phyloP scores from a whole-genome alignment of 257 asterid species.

The Vinca minor region DNA sequence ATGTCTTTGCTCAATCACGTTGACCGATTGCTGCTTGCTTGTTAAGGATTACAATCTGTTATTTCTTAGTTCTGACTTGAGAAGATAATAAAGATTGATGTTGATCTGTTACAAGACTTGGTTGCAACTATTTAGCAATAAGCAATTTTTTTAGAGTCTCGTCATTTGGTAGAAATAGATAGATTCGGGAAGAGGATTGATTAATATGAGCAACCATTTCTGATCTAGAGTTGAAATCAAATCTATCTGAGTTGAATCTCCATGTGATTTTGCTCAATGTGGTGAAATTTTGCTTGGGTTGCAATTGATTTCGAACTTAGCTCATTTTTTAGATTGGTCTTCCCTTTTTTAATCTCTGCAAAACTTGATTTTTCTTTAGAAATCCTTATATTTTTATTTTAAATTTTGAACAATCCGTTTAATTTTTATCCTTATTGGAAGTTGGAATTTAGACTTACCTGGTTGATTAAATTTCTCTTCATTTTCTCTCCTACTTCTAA shows the following conservation, averaged over 20 bases:
- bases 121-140: neutral
- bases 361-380: neutral
- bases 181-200: neutral
- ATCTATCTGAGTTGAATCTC: neutral
- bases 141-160: neutral
- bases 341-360: neutral
- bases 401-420: neutral
- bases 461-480: neutral
- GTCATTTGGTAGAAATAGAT: neutral
- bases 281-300: neutral
- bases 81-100: neutral
- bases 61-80: neutral
- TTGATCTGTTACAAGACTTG: neutral
- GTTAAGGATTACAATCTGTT: neutral
- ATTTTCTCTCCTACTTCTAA: neutral
- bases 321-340: neutral
- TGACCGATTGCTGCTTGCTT: neutral
- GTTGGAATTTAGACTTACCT: neutral
- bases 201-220: neutral
- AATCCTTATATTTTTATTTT: neutral
- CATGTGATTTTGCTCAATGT: neutral
- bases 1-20: neutral
- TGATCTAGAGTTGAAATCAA: neutral
- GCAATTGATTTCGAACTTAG: neutral
- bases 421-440: neutral